These are phyloP conservation scores for Crithidia expoeki DNA, from an alignment of 208 protist genomes.

Conservation along the genomic window DNA sequence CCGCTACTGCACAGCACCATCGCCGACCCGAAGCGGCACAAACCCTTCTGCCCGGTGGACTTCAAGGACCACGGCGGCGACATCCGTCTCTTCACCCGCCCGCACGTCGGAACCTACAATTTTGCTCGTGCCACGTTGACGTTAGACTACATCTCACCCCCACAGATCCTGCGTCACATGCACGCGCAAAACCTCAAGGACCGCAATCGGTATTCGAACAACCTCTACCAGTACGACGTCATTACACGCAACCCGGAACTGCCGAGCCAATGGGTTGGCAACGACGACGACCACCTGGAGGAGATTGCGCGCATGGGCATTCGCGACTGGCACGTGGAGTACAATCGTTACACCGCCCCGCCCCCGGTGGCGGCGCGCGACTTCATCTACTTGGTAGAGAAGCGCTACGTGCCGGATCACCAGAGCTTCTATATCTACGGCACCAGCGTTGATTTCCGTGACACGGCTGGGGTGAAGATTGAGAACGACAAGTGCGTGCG, in stretches of 20 bases:
- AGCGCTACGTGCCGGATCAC: slow-evolving; percentile 71
- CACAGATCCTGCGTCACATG: slow-evolving; percentile 68
- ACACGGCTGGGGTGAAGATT: slow-evolving; percentile 15
- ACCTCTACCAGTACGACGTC: slow-evolving; percentile 62
- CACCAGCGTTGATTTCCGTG: slow-evolving; percentile 66
- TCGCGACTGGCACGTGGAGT: slow-evolving; percentile 73
- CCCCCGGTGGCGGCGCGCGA: slow-evolving; percentile 73
- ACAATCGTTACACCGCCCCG: slow-evolving; percentile 70
- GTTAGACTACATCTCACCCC: slow-evolving; percentile 50
- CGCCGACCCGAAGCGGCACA: slow-evolving; percentile 29
- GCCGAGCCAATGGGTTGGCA: slow-evolving; percentile 40
- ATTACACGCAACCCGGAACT: slow-evolving; percentile 52
- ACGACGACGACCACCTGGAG: slow-evolving; percentile 55
- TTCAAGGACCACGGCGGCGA: slow-evolving; percentile 78
- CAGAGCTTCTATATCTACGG: slow-evolving; percentile 82
- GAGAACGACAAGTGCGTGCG: slow-evolving; percentile 47
- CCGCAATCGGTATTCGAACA: slow-evolving; percentile 68
- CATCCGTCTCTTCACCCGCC: slow-evolving; percentile 70
- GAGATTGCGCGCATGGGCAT: slow-evolving; percentile 42
- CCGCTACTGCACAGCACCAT: slow-evolving; percentile 47
- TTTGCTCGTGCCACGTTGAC: slow-evolving; percentile 78
- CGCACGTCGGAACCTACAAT: slow-evolving; percentile 81
- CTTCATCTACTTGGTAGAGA: slow-evolving; percentile 77
- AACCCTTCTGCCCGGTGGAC: slow-evolving; percentile 60
- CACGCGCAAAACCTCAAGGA: slow-evolving; percentile 55